phyloP scores from a whole-genome alignment of 1,139 yeast genomes.

The Pichia sorboxylosa region DNA sequence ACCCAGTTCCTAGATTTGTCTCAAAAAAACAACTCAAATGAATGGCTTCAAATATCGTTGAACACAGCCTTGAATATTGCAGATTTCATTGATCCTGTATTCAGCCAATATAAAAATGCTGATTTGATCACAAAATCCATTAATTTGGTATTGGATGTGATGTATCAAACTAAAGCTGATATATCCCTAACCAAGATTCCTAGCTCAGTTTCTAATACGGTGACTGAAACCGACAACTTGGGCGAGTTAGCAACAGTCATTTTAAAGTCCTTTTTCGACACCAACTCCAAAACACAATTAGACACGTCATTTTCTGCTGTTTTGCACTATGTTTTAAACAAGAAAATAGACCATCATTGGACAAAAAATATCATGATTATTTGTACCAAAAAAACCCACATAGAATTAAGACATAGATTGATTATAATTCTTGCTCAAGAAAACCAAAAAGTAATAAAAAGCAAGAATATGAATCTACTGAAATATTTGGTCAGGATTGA shows the following conservation, averaged over 20 bases:
- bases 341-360: conserved; percentile 31
- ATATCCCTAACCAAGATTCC: conserved; percentile 13
- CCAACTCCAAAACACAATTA: conserved; percentile 26
- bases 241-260: conserved; percentile 18
- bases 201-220: conserved; percentile 1
- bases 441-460: conserved; percentile 24
- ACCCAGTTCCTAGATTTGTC: conserved; percentile 28
- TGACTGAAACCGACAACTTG: conserved; percentile 4
- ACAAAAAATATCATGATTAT: conserved; percentile 46
- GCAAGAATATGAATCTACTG: conserved; percentile 27
- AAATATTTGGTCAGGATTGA: conserved; percentile 40
- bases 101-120: conserved; percentile 10
- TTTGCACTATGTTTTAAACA: conserved; percentile 22
- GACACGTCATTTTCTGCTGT: conserved; percentile 26
- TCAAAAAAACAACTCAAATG: conserved; percentile 13
- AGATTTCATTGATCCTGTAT: conserved; percentile 15
- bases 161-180: conserved; percentile 10
- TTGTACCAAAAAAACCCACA: conserved; percentile 74
- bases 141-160: conserved; percentile 13
- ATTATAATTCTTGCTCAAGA: conserved; percentile 28
- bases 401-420: conserved; percentile 66
- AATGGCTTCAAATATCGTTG: conserved; percentile 21
- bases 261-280: conserved; percentile 28
- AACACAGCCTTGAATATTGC: conserved; percentile 16
- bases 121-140: conserved; percentile 16